These are phyloP conservation scores for Suhomyces prunicola DNA, from an alignment of 805 yeast genomes.

Conservation along the genomic window DNA sequence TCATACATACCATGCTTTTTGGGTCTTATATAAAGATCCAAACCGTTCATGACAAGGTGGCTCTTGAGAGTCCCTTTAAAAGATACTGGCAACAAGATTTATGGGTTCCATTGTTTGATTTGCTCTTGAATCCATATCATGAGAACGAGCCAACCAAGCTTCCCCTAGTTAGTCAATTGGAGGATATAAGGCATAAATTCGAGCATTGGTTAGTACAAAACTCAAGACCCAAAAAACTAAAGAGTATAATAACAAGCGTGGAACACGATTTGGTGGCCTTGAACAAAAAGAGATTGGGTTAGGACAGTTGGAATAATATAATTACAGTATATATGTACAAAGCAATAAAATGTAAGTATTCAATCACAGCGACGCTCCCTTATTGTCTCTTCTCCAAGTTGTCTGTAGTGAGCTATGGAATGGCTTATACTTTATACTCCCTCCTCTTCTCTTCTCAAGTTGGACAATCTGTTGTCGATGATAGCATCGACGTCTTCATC, in stretches of 20 bases:
- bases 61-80: slow-evolving; percentile 49
- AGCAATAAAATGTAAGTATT: no score
- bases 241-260: slow-evolving; percentile 30
- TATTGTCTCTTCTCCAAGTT: no score
- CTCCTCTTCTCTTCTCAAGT: slow-evolving; percentile 12
- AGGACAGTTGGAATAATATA: not conserved
- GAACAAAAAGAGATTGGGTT: slow-evolving; percentile 11
- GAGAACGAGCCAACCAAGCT: slow-evolving; percentile 15
- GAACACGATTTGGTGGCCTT: slow-evolving; percentile 26
- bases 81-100: slow-evolving; percentile 72
- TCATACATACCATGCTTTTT: slow-evolving; percentile 69
- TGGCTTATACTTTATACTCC: not conserved
- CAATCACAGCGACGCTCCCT: no score
- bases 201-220: slow-evolving; percentile 40
- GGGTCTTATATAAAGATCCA: slow-evolving; percentile 56
- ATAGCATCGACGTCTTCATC: slow-evolving; percentile 53
- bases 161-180: slow-evolving; percentile 42
- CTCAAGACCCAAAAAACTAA: slow-evolving; percentile 20
- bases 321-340: not conserved
- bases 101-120: slow-evolving; percentile 67
- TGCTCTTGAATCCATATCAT: slow-evolving; percentile 57
- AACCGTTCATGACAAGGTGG: slow-evolving; percentile 9
- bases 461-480: slow-evolving; percentile 45
- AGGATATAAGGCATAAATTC: slow-evolving; percentile 30
- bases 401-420: no score